These are phyloP conservation scores for Neurospora sp. DNA, from an alignment of 495 filamentous ascomycete species.

Conservation along the genomic window DNA sequence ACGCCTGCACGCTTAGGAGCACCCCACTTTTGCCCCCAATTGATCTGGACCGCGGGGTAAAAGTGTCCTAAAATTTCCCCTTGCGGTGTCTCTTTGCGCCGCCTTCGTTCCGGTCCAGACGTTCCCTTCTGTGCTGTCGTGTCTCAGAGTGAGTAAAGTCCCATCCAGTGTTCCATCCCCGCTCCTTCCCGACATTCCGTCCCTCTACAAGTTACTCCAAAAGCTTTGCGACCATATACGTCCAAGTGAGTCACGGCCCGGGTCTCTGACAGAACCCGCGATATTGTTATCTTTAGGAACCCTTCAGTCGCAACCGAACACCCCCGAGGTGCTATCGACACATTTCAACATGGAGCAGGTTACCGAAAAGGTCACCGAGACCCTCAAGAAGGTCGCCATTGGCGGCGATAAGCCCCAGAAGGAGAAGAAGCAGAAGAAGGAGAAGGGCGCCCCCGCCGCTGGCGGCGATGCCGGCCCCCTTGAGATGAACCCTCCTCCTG, in stretches of 20 bases:
- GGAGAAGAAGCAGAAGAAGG: conserved; percentile 26
- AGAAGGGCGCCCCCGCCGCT: conserved; percentile 31
- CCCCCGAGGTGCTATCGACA: background rate
- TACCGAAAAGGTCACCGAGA: conserved; percentile 23
- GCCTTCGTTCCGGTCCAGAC: background rate
- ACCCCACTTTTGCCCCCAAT: background rate
- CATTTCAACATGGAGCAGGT: background rate
- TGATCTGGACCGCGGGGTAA: background rate
- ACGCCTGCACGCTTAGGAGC: background rate
- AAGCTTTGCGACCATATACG: background rate
- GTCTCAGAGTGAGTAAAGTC: background rate
- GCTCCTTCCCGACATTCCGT: background rate
- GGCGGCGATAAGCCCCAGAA: conserved; percentile 10
- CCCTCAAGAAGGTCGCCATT: conserved; percentile 23
- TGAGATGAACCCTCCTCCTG: conserved; percentile 57
- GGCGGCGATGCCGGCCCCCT: conserved; percentile 30
- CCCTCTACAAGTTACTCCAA: background rate
- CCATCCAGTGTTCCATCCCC: background rate
- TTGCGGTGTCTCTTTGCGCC: background rate
- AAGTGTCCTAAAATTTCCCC: background rate
- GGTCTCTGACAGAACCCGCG: conserved; percentile 7
- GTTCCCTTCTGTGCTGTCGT: background rate
- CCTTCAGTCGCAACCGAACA: background rate
- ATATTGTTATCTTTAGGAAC: background rate
- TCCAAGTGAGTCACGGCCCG: conserved; percentile 19